These are phyloP conservation scores for Clonostachys solani DNA, from an alignment of 2,329 filamentous ascomycete genomes.

Conservation along the genomic window DNA sequence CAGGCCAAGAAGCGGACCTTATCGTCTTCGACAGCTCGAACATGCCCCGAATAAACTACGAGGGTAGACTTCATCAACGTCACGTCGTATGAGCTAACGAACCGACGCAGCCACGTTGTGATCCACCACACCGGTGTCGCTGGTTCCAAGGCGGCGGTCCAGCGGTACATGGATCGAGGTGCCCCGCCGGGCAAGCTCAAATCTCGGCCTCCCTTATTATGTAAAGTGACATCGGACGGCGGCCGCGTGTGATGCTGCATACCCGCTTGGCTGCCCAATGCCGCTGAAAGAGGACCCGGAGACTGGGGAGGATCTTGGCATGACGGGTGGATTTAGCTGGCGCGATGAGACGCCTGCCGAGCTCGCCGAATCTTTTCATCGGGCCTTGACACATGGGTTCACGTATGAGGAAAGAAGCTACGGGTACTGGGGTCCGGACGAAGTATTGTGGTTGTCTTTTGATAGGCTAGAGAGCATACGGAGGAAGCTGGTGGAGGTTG, in stretches of 20 bases:
- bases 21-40: slow-evolving; percentile 59
- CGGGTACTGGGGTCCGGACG: slow-evolving; percentile 60
- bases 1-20: slow-evolving; percentile 60
- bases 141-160: slow-evolving; percentile 47
- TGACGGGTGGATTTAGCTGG: slow-evolving; percentile 56
- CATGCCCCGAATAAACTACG: slow-evolving; percentile 51
- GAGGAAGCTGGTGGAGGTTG: slow-evolving; percentile 57
- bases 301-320: slow-evolving; percentile 53
- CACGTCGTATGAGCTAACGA: slow-evolving; percentile 69
- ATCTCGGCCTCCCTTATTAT: slow-evolving; percentile 64
- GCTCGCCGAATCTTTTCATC: slow-evolving; percentile 51
- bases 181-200: slow-evolving; percentile 49
- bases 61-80: slow-evolving; percentile 63
- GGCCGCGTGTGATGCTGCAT: slow-evolving; percentile 29
- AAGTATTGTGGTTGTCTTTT: slow-evolving; percentile 69
- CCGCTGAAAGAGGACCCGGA: slow-evolving; percentile 51
- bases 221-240: slow-evolving; percentile 57
- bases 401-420: slow-evolving; percentile 59
- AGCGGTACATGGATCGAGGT: slow-evolving; percentile 55
- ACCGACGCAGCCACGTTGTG: slow-evolving; percentile 61
- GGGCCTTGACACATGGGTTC: slow-evolving; percentile 44
- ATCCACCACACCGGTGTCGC: slow-evolving; percentile 61
- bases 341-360: slow-evolving; percentile 48
- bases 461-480: slow-evolving; percentile 59
- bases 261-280: slow-evolving; percentile 50